phyloP scores from a whole-genome alignment of 805 yeast genomes.

The Hanseniaspora valbyensis region DNA sequence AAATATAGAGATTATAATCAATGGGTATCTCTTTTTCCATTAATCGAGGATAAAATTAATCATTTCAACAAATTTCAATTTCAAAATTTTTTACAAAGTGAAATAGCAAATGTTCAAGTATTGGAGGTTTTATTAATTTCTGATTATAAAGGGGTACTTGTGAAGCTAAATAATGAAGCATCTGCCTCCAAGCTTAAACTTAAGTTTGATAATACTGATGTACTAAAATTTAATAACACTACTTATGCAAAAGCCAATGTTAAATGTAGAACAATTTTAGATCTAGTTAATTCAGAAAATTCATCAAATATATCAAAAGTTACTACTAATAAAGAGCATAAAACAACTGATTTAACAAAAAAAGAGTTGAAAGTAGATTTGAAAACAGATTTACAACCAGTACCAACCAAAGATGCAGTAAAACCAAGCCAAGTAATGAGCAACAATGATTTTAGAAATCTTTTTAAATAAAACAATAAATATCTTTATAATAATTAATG shows the following conservation, averaged over 20 bases:
- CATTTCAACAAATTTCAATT: constrained; percentile 21
- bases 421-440: not conserved
- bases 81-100: constrained; percentile 12
- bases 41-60: constrained; percentile 24
- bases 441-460: constrained; percentile 8
- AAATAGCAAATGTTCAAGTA: constrained; percentile 23
- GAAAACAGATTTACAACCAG: not conserved
- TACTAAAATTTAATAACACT: not conserved
- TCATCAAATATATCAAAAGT: not conserved
- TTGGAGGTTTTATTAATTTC: constrained; percentile 37
- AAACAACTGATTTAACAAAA: not conserved
- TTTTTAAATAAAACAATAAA: not conserved
- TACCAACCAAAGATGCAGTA: not conserved
- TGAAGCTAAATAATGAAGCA: constrained; percentile 34
- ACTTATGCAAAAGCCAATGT: constrained; percentile 6
- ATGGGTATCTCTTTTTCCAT: constrained; percentile 24
- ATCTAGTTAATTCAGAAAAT: not conserved
- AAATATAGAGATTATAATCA: constrained; percentile 15
- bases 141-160: constrained; percentile 38
- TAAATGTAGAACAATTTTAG: constrained; percentile 2
- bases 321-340: not conserved
- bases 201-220: constrained; percentile 1
- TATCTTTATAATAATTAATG: not conserved
- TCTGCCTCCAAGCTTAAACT: constrained; percentile 37
- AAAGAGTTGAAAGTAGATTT: not conserved